Conservation (phyloP, 257 asterid genomes). For the Anisodus tanguticus region DNA sequence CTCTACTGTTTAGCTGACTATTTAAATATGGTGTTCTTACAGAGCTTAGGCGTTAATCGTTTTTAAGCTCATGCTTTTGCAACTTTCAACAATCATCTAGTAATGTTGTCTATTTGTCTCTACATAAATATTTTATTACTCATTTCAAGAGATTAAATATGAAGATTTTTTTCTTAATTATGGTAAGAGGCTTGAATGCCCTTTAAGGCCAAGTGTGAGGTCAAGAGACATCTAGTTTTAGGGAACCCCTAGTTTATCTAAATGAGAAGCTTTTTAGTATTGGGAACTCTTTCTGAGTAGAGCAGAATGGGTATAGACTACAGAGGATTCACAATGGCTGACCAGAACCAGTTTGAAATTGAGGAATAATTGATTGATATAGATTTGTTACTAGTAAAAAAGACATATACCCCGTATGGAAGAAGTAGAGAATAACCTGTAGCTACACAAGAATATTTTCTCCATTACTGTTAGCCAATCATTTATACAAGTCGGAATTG, state of each 20-base stretch:
- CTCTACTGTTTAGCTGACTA: not conserved
- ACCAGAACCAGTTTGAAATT: not conserved
- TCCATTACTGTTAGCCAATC: not conserved
- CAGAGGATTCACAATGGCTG: not conserved
- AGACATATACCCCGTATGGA: not conserved
- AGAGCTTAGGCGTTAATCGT: not conserved
- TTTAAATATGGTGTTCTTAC: not conserved
- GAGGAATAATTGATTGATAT: not conserved
- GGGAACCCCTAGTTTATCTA: not conserved
- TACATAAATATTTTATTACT: not conserved
- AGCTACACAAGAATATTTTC: not conserved
- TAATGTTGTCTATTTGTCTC: not conserved
- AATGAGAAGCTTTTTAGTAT: not conserved
- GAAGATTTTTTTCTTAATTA: not conserved
- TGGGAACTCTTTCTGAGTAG: not conserved
- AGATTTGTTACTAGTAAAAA: not conserved
- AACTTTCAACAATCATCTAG: not conserved
- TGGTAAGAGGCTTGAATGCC: not conserved
- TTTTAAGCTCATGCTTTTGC: conserved; percentile 20
- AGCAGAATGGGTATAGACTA: not conserved
- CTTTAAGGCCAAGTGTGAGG: not conserved
- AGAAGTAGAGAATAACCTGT: not conserved
- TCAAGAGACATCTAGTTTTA: conserved; percentile 11
- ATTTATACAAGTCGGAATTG: not conserved
- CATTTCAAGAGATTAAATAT: not conserved